Evolutionary conservation across 2,329 filamentous ascomycete genomes (phyloP).

Genomic region (Colletotrichum truncatum): DNA sequence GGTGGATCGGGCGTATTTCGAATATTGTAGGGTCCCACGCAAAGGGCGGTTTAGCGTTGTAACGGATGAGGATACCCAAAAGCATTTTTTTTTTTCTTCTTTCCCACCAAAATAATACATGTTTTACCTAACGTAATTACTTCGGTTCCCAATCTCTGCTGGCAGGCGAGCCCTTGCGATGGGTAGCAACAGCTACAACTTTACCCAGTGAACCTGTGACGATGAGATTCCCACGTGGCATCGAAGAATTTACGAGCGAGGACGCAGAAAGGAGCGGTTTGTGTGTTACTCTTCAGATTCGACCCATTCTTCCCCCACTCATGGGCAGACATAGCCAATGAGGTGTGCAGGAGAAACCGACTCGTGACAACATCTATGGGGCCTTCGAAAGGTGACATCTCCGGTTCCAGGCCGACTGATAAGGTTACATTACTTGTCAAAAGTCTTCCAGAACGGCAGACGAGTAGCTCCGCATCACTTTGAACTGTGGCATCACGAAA

Average conservation of each 20-base stretch:
- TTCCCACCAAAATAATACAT: background rate
- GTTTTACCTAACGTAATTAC: background rate
- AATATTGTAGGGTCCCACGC: background rate
- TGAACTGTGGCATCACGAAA: background rate
- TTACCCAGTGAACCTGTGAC: background rate
- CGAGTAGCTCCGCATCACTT: too few relatives aligned
- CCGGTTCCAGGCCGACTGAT: background rate
- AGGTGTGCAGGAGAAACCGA: background rate
- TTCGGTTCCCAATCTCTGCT: background rate
- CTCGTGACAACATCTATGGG: background rate
- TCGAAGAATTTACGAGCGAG: background rate
- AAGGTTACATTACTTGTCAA: background rate
- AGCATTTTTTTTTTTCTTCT: background rate
- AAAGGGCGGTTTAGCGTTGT: constrained; percentile 21
- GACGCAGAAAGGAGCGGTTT: background rate
- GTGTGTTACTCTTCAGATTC: background rate
- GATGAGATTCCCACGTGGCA: background rate
- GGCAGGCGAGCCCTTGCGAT: background rate
- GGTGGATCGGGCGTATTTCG: background rate
- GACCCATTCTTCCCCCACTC: background rate
- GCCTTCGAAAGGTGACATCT: background rate
- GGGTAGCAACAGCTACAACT: background rate
- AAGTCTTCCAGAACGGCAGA: background rate
- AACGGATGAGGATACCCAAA: constrained; percentile 26
- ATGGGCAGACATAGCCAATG: background rate